phyloP scores from a whole-genome alignment of 768 basidiomycete species.

The Phaffia australis region DNA sequence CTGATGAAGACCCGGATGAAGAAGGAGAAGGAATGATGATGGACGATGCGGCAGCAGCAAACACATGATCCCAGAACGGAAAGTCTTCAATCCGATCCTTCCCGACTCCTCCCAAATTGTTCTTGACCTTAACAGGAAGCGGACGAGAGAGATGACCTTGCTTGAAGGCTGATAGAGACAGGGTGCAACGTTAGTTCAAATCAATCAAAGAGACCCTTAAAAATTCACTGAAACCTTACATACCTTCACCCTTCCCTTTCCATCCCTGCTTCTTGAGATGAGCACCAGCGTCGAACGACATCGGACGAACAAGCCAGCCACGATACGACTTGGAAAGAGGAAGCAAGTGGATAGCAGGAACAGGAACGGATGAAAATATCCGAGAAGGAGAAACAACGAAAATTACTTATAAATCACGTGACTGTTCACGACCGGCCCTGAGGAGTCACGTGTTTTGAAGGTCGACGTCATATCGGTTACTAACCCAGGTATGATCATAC shows the following conservation, averaged over 20 bases:
- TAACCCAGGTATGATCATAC: too few species aligned
- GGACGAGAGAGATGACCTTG: slow-evolving; percentile 67
- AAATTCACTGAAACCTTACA: slow-evolving; percentile 7
- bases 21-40: slow-evolving; percentile 56
- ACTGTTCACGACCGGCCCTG: too few species aligned
- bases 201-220: neutral
- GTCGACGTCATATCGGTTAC: too few species aligned
- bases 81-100: slow-evolving; percentile 91
- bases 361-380: too few species aligned
- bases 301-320: neutral
- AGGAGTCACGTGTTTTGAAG: too few species aligned
- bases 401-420: too few species aligned
- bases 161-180: slow-evolving; percentile 33
- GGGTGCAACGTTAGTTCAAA: neutral
- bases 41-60: slow-evolving; percentile 67
- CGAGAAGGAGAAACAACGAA: too few species aligned
- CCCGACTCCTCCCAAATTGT: slow-evolving; percentile 71
- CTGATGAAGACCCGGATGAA: slow-evolving; percentile 38
- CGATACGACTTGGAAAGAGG: too few species aligned
- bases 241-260: slow-evolving; percentile 62
- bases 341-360: too few species aligned
- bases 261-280: slow-evolving; percentile 73
- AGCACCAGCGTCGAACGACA: slow-evolving; percentile 35
- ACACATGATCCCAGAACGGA: slow-evolving; percentile 95
- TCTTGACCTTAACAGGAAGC: slow-evolving; percentile 69